phyloP scores from a whole-genome alignment of 1,284 basidiomycete species.

The Ganoderma sinense region DNA sequence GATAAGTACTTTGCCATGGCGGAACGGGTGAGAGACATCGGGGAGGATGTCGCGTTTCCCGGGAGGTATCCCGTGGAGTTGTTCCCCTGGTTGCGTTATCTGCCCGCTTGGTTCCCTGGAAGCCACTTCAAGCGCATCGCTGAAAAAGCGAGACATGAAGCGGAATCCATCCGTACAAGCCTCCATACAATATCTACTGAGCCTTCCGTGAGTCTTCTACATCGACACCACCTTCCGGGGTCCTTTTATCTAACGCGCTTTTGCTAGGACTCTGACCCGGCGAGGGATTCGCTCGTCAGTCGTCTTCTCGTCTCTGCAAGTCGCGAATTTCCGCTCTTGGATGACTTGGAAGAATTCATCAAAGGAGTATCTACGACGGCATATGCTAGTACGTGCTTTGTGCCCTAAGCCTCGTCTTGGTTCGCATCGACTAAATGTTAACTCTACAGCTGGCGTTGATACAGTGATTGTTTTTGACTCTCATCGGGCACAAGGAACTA shows the following conservation, averaged over 20 bases:
- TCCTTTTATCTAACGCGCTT: background rate
- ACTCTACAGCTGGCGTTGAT: background rate
- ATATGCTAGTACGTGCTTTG: background rate
- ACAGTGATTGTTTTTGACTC: background rate
- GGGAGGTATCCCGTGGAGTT: constrained; percentile 16
- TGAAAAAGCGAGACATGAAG: background rate
- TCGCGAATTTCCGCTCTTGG: background rate
- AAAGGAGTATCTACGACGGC: background rate
- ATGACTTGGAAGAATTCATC: background rate
- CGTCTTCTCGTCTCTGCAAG: background rate
- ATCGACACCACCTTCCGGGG: background rate
- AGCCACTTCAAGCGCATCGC: background rate
- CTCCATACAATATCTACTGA: background rate
- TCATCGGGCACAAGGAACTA: background rate
- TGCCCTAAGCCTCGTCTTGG: background rate
- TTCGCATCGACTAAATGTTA: background rate
- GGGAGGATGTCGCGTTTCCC: constrained; percentile 3
- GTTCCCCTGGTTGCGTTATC: constrained; percentile 11
- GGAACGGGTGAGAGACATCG: background rate
- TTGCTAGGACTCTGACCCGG: background rate
- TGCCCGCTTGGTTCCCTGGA: constrained; percentile 16
- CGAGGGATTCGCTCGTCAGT: background rate
- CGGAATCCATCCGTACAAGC: background rate
- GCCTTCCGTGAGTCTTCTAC: background rate
- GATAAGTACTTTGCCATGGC: constrained; percentile 23